Percentiles rank a stretch among this genome's conserved stretches.
phyloP scores from a whole-genome alignment of 1,284 basidiomycete genomes.

The Retiboletus flavoniger region DNA sequence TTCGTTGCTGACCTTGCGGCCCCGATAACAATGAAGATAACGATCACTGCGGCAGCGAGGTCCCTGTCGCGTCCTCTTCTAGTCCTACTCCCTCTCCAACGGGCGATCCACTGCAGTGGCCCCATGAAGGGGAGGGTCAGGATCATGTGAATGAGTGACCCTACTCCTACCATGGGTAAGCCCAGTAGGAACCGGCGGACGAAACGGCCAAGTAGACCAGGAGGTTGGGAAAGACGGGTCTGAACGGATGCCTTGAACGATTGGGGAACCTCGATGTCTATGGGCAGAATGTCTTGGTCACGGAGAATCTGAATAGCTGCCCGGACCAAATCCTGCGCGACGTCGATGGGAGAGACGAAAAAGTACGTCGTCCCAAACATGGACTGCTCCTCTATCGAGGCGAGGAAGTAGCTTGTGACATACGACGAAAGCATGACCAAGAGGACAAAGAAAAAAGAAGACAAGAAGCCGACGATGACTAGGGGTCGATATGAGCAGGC shows the following conservation, averaged over 20 bases:
- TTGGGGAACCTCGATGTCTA: conserved; percentile 37
- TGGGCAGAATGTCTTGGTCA: conserved; percentile 50
- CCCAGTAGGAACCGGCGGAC: conserved; percentile 69
- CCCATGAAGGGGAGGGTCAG: conserved; percentile 58
- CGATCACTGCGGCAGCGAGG: conserved; percentile 60
- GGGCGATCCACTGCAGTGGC: conserved; percentile 65
- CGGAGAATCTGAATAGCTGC: conserved; percentile 62
- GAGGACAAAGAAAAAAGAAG: conserved; percentile 61
- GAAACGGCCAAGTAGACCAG: conserved; percentile 52
- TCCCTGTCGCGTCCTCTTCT: conserved; percentile 55
- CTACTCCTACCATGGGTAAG: conserved; percentile 71
- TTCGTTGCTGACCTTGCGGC: conserved; percentile 51
- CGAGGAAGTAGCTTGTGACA: conserved; percentile 65
- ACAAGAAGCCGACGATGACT: conserved; percentile 68
- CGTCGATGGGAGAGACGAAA: conserved; percentile 56
- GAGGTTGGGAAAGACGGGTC: conserved; percentile 12
- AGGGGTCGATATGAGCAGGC: conserved; percentile 14
- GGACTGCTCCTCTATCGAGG: conserved; percentile 35
- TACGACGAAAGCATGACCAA: conserved; percentile 72
- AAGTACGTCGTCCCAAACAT: conserved; percentile 46
- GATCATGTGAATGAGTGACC: conserved; percentile 71
- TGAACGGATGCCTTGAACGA: conserved; percentile 15
- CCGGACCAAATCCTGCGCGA: conserved; percentile 60
- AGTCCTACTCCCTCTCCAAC: conserved; percentile 56
- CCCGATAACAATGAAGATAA: conserved; percentile 62